phyloP scores from a whole-genome alignment of 2,329 filamentous ascomycete genomes.

The Apiospora kogelbergensis region DNA sequence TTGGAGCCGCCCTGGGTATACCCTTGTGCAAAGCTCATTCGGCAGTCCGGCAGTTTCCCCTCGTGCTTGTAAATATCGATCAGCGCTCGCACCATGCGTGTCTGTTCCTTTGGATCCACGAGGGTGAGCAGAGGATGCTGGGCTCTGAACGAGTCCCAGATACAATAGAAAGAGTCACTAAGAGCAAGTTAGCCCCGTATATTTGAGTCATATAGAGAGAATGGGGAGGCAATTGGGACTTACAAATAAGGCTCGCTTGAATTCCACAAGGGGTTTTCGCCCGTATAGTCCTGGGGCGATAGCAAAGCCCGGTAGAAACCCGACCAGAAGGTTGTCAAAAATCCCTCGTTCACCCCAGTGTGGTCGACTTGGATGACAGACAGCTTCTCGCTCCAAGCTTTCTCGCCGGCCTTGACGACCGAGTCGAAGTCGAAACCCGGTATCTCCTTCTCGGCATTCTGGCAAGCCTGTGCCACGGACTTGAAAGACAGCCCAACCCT shows the following conservation, averaged over 20 bases:
- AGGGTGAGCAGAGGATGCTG: slow-evolving; percentile 73
- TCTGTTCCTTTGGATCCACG: slow-evolving; percentile 66
- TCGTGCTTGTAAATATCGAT: slow-evolving; percentile 70
- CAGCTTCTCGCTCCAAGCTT: slow-evolving; percentile 64
- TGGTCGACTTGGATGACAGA: slow-evolving; percentile 57
- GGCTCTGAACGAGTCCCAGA: slow-evolving; percentile 74
- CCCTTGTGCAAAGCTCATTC: slow-evolving; percentile 75
- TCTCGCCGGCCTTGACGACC: slow-evolving; percentile 52
- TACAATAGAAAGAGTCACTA: slow-evolving; percentile 64
- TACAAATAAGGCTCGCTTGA: slow-evolving; percentile 67
- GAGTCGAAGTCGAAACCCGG: slow-evolving; percentile 62
- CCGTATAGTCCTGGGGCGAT: slow-evolving; percentile 74
- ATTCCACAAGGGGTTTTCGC: slow-evolving; percentile 71
- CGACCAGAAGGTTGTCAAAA: slow-evolving; percentile 70
- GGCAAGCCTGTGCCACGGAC: slow-evolving; percentile 64
- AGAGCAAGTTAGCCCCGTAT: background rate
- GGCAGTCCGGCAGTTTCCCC: slow-evolving; percentile 68
- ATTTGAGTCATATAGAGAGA: background rate
- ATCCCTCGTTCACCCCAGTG: slow-evolving; percentile 50
- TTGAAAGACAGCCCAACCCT: slow-evolving; percentile 76
- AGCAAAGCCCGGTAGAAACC: slow-evolving; percentile 68
- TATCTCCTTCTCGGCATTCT: slow-evolving; percentile 68
- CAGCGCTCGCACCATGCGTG: slow-evolving; percentile 68
- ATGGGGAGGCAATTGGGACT: background rate
- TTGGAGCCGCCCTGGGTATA: slow-evolving; percentile 77